Conservation (phyloP, 2,329 filamentous ascomycete genomes). For the Talaromyces sp. region DNA sequence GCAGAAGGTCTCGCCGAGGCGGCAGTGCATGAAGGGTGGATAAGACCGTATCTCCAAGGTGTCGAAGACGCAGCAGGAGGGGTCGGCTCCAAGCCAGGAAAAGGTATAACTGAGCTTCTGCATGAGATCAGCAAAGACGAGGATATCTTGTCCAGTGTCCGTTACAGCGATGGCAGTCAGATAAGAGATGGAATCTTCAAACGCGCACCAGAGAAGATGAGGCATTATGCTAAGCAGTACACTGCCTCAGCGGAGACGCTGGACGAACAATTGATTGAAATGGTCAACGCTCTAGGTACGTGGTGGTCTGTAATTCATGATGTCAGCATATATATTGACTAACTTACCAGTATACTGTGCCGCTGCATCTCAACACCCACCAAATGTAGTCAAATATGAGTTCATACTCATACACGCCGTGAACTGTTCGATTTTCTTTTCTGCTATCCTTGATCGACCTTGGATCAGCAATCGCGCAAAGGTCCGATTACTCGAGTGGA, state of each 20-base stretch:
- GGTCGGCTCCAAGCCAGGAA: conserved; percentile 29
- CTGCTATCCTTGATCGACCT: conserved; percentile 55
- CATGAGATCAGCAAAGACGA: conserved; percentile 56
- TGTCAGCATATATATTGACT: neutral
- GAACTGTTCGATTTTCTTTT: conserved; percentile 8
- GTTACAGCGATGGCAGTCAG: conserved; percentile 58
- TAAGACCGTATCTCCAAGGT: conserved; percentile 51
- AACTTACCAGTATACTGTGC: conserved; percentile 49
- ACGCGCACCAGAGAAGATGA: conserved; percentile 61
- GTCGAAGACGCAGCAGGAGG: conserved; percentile 35
- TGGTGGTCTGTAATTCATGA: neutral
- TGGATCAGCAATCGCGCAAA: conserved; percentile 63
- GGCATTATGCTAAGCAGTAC: conserved; percentile 58
- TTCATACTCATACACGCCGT: conserved; percentile 9
- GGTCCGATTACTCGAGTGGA: conserved; percentile 72
- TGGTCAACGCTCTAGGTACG: conserved; percentile 63
- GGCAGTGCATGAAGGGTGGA: conserved; percentile 61
- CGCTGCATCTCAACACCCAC: conserved; percentile 22
- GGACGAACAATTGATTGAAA: conserved; percentile 57
- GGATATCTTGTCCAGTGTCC: conserved; percentile 53
- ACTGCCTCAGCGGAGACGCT: conserved; percentile 56
- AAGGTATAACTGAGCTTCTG: conserved; percentile 57
- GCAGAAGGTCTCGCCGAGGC: conserved; percentile 76
- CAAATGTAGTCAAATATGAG: conserved; percentile 21
- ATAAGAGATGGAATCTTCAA: conserved; percentile 65